Evolutionary conservation across 208 protist species (phyloP).

Genomic region (Leishmania turanica): DNA sequence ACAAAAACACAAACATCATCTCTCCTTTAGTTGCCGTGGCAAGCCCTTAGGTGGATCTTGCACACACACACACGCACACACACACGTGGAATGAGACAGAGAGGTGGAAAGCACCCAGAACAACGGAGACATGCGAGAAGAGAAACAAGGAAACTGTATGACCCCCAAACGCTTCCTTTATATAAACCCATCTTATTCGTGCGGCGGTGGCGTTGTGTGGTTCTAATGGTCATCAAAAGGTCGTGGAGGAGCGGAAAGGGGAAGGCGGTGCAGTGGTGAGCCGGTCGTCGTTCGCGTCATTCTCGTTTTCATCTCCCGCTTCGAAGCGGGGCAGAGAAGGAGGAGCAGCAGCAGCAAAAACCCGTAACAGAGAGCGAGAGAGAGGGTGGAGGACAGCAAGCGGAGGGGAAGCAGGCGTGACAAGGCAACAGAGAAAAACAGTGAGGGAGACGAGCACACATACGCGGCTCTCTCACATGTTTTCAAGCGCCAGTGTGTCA

Average conservation of each 20-base stretch:
- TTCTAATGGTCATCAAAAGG: background rate
- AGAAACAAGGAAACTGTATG: background rate
- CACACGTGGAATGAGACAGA: background rate
- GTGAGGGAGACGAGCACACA: background rate
- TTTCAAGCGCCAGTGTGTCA: background rate
- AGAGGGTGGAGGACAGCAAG: background rate
- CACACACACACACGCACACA: background rate
- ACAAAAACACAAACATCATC: background rate
- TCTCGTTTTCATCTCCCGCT: background rate
- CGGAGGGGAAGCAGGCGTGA: background rate
- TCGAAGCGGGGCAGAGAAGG: background rate
- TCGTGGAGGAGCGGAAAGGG: background rate
- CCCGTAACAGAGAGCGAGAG: background rate
- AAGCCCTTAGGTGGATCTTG: constrained; percentile 6
- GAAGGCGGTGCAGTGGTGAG: background rate
- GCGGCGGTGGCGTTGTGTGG: background rate
- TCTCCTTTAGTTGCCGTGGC: constrained; percentile 7
- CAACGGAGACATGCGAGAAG: background rate
- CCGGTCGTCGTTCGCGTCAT: background rate
- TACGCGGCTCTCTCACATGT: background rate
- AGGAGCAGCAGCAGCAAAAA: background rate
- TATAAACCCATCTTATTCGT: background rate
- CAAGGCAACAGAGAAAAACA: background rate
- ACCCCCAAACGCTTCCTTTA: background rate
- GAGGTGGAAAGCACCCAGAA: background rate